Conservation (phyloP, 805 yeast species). For the Komagataella populi region DNA sequence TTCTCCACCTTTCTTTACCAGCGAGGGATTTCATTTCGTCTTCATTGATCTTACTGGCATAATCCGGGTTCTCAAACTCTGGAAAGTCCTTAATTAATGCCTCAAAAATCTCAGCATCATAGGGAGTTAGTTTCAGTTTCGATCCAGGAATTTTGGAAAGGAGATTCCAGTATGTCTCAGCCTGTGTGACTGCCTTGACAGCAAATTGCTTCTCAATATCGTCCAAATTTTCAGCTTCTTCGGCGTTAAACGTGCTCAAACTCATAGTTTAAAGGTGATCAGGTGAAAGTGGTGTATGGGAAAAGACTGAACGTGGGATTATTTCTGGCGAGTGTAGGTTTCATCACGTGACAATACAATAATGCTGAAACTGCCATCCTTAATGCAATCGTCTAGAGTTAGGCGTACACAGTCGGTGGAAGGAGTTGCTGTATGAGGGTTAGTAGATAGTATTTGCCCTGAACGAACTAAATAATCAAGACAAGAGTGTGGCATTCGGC, state of each 20-base stretch:
- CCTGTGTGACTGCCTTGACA: conserved; percentile 91
- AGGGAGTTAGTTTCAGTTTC: conserved; percentile 55
- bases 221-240: conserved; percentile 86
- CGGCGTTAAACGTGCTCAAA: conserved; percentile 50
- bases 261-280: background rate
- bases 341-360: background rate
- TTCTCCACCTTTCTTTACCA: conserved; percentile 89
- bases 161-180: conserved; percentile 85
- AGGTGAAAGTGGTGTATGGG: background rate
- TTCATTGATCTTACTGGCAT: conserved; percentile 50
- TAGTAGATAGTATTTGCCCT: too few species aligned
- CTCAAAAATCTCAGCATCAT: conserved; percentile 57
- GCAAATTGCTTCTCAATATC: conserved; percentile 97
- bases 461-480: too few species aligned
- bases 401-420: too few species aligned
- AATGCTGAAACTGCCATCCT: too few species aligned
- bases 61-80: conserved; percentile 57
- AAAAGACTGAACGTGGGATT: background rate
- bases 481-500: too few species aligned
- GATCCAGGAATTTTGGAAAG: conserved; percentile 69
- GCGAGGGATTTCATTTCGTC: conserved; percentile 65
- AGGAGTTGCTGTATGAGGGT: too few species aligned
- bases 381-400: too few species aligned
- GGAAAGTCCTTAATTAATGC: conserved; percentile 65
- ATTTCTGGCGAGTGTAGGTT: background rate